These are phyloP conservation scores for Spathaspora jeffriesii DNA, from an alignment of 1,139 yeast species.

Conservation along the genomic window DNA sequence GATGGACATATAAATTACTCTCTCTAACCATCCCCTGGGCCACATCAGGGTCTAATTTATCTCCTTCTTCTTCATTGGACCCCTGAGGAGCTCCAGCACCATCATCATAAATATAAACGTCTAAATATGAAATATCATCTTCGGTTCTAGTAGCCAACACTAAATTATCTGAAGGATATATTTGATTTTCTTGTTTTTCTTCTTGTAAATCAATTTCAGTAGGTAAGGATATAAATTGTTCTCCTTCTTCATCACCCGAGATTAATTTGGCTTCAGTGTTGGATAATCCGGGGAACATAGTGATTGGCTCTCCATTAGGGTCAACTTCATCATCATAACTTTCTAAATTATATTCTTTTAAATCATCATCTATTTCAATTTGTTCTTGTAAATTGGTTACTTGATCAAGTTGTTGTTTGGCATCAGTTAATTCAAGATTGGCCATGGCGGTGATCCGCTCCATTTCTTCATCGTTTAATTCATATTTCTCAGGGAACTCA, in stretches of 20 bases:
- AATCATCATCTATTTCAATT: constrained; percentile 72
- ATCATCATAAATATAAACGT: constrained; percentile 93
- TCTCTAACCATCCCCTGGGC: constrained; percentile 73
- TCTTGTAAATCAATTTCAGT: constrained; percentile 62
- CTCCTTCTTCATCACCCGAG: constrained; percentile 54
- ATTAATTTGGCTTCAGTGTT: constrained; percentile 50
- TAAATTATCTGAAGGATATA: constrained; percentile 88
- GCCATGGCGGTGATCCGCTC: constrained; percentile 88
- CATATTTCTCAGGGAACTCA: constrained; percentile 89
- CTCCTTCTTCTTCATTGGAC: constrained; percentile 63
- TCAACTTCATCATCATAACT: constrained; percentile 63
- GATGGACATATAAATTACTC: constrained; percentile 85
- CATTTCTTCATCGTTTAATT: constrained; percentile 89
- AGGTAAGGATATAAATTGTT: constrained; percentile 75
- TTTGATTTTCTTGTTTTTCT: constrained; percentile 82
- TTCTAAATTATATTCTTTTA: constrained; percentile 86
- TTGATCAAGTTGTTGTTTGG: constrained; percentile 58
- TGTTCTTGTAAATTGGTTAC: constrained; percentile 45
- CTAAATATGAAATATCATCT: constrained; percentile 90
- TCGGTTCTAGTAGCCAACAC: constrained; percentile 94
- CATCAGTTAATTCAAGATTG: constrained; percentile 75
- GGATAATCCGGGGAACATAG: constrained; percentile 73
- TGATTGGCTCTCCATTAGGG: constrained; percentile 50
- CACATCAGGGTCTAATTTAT: constrained; percentile 61
- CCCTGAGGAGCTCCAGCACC: constrained; percentile 81